These are phyloP conservation scores for Yarrowia alimentaria DNA, from an alignment of 805 yeast species.

Conservation along the genomic window DNA sequence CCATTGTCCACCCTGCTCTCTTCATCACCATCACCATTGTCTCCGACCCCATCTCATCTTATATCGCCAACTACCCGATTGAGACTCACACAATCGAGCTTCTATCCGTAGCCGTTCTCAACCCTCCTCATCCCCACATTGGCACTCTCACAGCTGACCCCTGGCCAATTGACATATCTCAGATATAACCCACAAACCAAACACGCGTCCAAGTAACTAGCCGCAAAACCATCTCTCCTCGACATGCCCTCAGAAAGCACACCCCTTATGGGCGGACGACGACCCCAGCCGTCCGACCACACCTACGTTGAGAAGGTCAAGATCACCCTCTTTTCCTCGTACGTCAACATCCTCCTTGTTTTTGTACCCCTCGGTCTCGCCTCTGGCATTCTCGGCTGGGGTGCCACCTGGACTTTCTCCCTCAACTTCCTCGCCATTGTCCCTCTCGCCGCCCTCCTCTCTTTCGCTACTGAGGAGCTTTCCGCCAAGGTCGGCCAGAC, in stretches of 20 bases:
- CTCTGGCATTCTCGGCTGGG: slow-evolving; percentile 61
- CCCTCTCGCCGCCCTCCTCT: slow-evolving; percentile 86
- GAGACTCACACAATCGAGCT: too few relatives aligned
- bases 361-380: slow-evolving; percentile 87
- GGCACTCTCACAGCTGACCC: too few relatives aligned
- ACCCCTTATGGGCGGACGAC: slow-evolving; percentile 28
- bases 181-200: too few relatives aligned
- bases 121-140: too few relatives aligned
- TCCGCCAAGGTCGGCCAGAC: slow-evolving; percentile 88
- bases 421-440: slow-evolving; percentile 86
- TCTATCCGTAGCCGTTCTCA: too few relatives aligned
- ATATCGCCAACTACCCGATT: too few relatives aligned
- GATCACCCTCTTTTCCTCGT: slow-evolving; percentile 46
- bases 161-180: too few relatives aligned
- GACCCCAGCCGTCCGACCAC: slow-evolving; percentile 10
- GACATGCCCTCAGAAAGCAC: slow-evolving; percentile 16
- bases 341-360: slow-evolving; percentile 70
- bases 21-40: too few relatives aligned
- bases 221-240: not conserved
- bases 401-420: slow-evolving; percentile 57
- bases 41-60: too few relatives aligned
- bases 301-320: slow-evolving; percentile 19
- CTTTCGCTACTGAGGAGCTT: slow-evolving; percentile 90
- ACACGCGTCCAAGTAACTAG: not conserved
- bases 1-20: too few relatives aligned